Evolutionary conservation across 1,139 yeast species (phyloP).

Genomic region (Yamadazyma conglobata): DNA sequence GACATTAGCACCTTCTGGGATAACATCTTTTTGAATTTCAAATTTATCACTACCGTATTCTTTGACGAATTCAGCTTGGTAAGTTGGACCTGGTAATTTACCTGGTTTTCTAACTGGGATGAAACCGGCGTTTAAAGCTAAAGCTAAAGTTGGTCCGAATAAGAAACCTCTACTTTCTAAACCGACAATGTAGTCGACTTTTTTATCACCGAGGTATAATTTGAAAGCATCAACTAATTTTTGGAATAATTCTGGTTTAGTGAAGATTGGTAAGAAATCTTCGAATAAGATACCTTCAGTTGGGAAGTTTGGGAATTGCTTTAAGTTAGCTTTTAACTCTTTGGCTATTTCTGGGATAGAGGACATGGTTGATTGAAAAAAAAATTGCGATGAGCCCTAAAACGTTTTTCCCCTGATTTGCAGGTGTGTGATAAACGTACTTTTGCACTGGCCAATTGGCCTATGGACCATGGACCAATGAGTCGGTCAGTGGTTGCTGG

Average conservation of each 20-base stretch:
- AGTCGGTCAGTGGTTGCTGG: too few relatives aligned
- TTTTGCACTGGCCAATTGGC: too few relatives aligned
- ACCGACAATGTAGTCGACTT: constrained; percentile 88
- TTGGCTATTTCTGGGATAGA: constrained; percentile 43
- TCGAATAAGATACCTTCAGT: constrained; percentile 89
- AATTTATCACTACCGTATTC: constrained; percentile 91
- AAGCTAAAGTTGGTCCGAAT: constrained; percentile 92
- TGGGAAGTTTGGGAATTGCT: constrained; percentile 92
- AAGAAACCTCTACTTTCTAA: constrained; percentile 95
- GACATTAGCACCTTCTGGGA: constrained; percentile 77
- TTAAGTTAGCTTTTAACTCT: constrained; percentile 63
- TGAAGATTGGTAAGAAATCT: constrained; percentile 92
- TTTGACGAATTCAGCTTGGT: constrained; percentile 72
- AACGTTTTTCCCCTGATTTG: too few relatives aligned
- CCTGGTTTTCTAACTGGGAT: constrained; percentile 95
- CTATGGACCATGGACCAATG: too few relatives aligned
- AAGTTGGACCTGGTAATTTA: constrained; percentile 85
- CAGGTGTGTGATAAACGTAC: too few relatives aligned
- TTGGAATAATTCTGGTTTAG: constrained; percentile 75
- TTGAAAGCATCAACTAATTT: constrained; percentile 79
- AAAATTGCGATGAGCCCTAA: too few relatives aligned
- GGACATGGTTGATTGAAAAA: constrained; percentile 9
- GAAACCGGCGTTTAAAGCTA: constrained; percentile 84
- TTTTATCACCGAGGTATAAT: constrained; percentile 61
- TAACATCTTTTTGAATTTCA: constrained; percentile 82